Conservation (phyloP, 805 yeast genomes). For the Phaffomyces opuntiae region DNA sequence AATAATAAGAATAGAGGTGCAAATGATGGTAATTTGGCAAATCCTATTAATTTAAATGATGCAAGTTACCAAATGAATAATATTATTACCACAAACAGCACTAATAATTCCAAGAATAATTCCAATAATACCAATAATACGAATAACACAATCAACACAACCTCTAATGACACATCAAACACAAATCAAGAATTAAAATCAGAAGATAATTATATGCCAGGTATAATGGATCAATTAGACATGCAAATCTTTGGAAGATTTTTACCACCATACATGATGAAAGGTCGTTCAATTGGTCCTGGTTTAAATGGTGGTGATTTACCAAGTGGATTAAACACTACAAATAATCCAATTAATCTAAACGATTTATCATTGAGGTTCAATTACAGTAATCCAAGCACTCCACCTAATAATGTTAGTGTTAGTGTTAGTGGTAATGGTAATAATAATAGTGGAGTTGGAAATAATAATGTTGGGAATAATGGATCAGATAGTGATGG, state of each 20-base stretch:
- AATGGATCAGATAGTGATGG: too few species aligned
- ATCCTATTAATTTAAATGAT: background rate
- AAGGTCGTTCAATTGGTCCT: slow-evolving; percentile 20
- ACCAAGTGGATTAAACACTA: slow-evolving; percentile 21
- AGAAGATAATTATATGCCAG: slow-evolving; percentile 50
- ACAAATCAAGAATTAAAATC: slow-evolving; percentile 1
- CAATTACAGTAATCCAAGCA: background rate
- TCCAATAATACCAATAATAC: too few species aligned
- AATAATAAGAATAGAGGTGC: too few species aligned
- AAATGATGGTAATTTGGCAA: background rate
- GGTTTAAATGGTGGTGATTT: slow-evolving; percentile 24
- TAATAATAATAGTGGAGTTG: background rate
- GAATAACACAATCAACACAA: too few species aligned
- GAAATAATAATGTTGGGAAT: background rate
- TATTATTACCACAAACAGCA: background rate
- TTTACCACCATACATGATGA: slow-evolving; percentile 77
- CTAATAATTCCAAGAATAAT: background rate
- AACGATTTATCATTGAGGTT: slow-evolving; percentile 13
- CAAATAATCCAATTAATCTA: slow-evolving; percentile 16
- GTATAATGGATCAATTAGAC: slow-evolving; percentile 80
- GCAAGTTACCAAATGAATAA: too few species aligned
- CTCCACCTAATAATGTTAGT: background rate
- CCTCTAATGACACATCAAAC: background rate
- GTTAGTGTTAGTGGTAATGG: background rate
- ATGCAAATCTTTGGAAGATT: slow-evolving; percentile 79